A percentile compares a stretch with the other conserved stretches of the same genome.
These are phyloP conservation scores for Venustampulla echinocandica DNA, from an alignment of 495 filamentous ascomycete genomes.

Conservation along the genomic window DNA sequence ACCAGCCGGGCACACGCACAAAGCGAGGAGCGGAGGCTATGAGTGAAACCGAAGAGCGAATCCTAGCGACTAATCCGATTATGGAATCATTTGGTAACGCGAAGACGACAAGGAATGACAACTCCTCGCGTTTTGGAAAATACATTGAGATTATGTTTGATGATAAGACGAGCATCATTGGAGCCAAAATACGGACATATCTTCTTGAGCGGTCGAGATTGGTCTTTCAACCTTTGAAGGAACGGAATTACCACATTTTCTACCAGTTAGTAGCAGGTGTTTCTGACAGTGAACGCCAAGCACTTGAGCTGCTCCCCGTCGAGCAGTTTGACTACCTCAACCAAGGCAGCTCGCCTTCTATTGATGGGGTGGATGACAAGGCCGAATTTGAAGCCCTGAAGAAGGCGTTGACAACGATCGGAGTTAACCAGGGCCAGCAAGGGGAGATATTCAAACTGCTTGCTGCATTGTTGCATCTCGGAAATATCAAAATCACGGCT, in stretches of 20 bases:
- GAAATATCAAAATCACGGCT: slow-evolving; percentile 90
- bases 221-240: slow-evolving; percentile 96
- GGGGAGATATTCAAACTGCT: slow-evolving; percentile 83
- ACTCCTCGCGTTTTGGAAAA: slow-evolving; percentile 97
- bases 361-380: slow-evolving; percentile 94
- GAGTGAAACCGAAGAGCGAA: slow-evolving; percentile 97
- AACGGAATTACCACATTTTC: slow-evolving; percentile 99
- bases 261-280: slow-evolving; percentile 96
- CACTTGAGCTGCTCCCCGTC: slow-evolving; percentile 65
- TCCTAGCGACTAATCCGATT: slow-evolving; percentile 95
- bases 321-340: slow-evolving; percentile 95
- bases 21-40: slow-evolving; percentile 79
- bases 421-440: slow-evolving; percentile 66
- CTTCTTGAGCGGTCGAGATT: slow-evolving; percentile 90
- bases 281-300: slow-evolving; percentile 72
- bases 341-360: slow-evolving; percentile 82
- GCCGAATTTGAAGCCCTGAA: slow-evolving; percentile 85
- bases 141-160: slow-evolving; percentile 99
- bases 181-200: slow-evolving; percentile 93
- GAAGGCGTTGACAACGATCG: slow-evolving; percentile 79
- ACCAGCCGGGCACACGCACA: slow-evolving; percentile 68
- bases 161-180: slow-evolving; percentile 89
- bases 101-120: slow-evolving; percentile 98
- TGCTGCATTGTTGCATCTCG: slow-evolving; percentile 86
- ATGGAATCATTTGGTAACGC: slow-evolving; percentile 99